A percentile compares a stretch with the other conserved stretches of the same genome.
phyloP scores from a whole-genome alignment of 1,284 basidiomycete species.

The Neolentinus lepideus region DNA sequence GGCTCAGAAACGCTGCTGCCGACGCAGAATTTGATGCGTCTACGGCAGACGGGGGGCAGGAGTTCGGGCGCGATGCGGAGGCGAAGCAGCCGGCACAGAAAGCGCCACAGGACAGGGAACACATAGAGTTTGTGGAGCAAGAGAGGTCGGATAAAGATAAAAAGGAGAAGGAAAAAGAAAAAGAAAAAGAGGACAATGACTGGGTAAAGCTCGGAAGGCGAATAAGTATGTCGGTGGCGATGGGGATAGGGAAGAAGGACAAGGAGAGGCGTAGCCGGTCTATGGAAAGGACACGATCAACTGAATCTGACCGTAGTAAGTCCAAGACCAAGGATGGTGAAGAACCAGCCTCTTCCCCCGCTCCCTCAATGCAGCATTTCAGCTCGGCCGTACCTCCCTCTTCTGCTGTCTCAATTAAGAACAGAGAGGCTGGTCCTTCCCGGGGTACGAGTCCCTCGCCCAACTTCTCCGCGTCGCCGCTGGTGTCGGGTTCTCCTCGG shows the following conservation, averaged over 20 bases:
- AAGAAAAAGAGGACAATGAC: slow-evolving; percentile 32
- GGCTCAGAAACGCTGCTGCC: background rate
- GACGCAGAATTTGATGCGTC: background rate
- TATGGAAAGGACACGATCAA: slow-evolving; percentile 20
- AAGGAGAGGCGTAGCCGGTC: slow-evolving; percentile 9
- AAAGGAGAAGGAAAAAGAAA: slow-evolving; percentile 26
- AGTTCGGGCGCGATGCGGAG: background rate
- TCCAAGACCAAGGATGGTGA: background rate
- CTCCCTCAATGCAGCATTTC: background rate
- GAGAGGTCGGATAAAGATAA: slow-evolving; percentile 21
- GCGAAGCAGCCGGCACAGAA: background rate
- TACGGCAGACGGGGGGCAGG: background rate
- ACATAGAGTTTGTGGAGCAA: slow-evolving; percentile 14
- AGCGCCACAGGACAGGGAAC: slow-evolving; percentile 2
- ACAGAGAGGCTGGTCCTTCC: background rate
- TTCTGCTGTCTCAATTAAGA: background rate
- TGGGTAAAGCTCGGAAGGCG: slow-evolving; percentile 57
- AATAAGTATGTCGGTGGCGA: slow-evolving; percentile 47
- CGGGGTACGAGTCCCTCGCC: background rate
- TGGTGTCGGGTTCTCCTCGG: background rate
- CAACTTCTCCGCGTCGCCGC: background rate
- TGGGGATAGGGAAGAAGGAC: slow-evolving; percentile 34
- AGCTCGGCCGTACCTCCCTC: background rate
- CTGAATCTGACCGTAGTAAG: slow-evolving; percentile 9
- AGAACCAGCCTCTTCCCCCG: background rate